Conservation (phyloP, 345 rosid species). For the Isatis tinctoria region DNA sequence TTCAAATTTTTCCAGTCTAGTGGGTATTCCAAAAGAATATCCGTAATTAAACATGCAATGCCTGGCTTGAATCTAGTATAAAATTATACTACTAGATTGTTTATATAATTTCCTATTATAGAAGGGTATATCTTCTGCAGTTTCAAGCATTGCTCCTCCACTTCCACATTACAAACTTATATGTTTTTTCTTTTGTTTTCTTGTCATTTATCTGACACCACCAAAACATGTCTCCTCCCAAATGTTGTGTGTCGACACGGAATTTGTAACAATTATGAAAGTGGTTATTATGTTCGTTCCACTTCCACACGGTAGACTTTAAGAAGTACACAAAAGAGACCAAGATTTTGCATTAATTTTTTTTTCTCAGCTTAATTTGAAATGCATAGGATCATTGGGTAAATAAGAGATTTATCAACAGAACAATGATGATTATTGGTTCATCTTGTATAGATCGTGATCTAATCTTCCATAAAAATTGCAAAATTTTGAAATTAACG, state of each 20-base stretch:
- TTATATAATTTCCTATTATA: background rate
- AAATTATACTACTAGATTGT: background rate
- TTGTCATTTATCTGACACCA: background rate
- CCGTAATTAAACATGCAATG: background rate
- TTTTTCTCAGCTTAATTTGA: too few species aligned
- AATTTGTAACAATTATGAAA: too few species aligned
- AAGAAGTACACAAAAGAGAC: background rate
- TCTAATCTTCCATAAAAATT: background rate
- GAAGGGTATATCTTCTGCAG: background rate
- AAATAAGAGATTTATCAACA: too few species aligned
- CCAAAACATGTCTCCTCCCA: background rate
- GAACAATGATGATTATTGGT: too few species aligned
- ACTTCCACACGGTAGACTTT: background rate
- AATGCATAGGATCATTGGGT: too few species aligned
- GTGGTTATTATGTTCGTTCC: too few species aligned
- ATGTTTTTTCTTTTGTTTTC: background rate
- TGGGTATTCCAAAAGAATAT: conserved; percentile 15
- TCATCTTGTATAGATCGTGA: too few species aligned
- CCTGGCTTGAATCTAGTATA: background rate
- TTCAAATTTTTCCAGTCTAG: background rate
- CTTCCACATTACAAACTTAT: background rate
- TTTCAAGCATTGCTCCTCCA: background rate
- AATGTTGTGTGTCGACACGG: background rate
- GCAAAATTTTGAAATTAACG: too few species aligned
- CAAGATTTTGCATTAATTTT: too few species aligned